Base-by-base conservation (phyloP, 306 rosid genomes). In the Prunus mira region DNA sequence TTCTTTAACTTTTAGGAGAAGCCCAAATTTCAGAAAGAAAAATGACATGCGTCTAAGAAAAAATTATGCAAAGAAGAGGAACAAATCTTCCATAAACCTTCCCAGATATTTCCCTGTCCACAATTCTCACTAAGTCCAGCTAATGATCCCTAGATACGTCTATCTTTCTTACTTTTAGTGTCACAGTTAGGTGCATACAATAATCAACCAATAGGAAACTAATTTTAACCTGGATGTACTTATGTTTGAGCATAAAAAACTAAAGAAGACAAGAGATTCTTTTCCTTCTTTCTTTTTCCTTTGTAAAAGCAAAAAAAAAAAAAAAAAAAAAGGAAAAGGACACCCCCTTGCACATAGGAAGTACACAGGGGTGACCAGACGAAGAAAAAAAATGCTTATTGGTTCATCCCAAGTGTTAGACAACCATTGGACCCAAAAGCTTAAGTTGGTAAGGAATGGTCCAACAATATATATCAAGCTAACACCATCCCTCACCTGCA, bases 11-110 rank as follows among this genome's bases (percentile, higher is more conserved):
- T 64, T 65, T 9, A 27, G 60, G 28, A 9, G 63, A 17, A 46
- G 38, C 27, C 4, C 28, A 69, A 56, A 41, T 32, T 80, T 49
- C n/a, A 81, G 11, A 76, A n/a, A 49, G 56, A 71, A n/a, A 55
- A 58, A 45, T 13, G 32, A 13, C 18, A 43, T 11, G 10, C 8
- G 0, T 12, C 6, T 4, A 32, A 65, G 69, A 65, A 65, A 18
- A 65, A 0, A 18, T 11, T 34, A 32, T 30, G 47, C 49, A 65
- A 34, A 32, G n/a, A 41, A 65, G 14, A 32, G 49, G 25, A 9
- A 52, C 22, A 17, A 13, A 28, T 62, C 47, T 17, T 64, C 47
- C 13, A 64, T 18, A 32, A 38, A 64, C 47, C 69, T 64, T 4
- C 69, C 49, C 25, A 3, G 69, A 12, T 65, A 65, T 32, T 34